Base-by-base conservation (phyloP, 2,329 filamentous ascomycete species). In the Lecanosticta acicola region DNA sequence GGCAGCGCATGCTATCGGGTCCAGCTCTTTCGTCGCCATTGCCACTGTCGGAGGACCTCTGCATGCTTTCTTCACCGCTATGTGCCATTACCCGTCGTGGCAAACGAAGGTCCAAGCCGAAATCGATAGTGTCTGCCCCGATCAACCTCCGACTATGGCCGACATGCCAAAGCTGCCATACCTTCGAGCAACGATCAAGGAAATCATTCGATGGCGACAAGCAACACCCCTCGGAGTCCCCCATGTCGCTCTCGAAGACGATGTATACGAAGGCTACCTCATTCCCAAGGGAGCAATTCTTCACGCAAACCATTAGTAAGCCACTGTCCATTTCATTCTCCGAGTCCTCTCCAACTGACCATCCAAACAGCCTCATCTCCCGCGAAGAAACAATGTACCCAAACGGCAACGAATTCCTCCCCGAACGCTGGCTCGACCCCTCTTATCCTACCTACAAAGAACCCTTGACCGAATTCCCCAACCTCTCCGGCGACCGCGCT, bases 171-270 rank as follows among this genome's bases (percentile, higher is more conserved):
- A 60, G 9, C 50, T 66, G n/a, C 63, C 62, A 4, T 54, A 54
- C 19, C 54, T 67, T 10, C 58, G 61, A 26, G 59, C 62, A 13
- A 61, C 59, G 32, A 57, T 65, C 42, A 66, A 65, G 49, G 65
- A 67, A 39, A 55, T 59, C 10, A 45, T 66, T 2, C 57, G 64
- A 32, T 66, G 64, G 64, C 49, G 61, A 24, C 61, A 64, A 39
- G 53, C 61, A 3, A 64, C 59, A 19, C 60, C 60, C 32, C 75
- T 79, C 18, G 65, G 65, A 32, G 63, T 66, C 5, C 62, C 63
- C 3, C 65, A 67, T 50, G 59, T 61, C 3, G 56, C 58, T 1
- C 57, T 63, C 17, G 61, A 65, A 41, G 65, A 68, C 32, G 61
- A 66, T 47, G 58, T 64, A 40, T 67, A 67, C 51, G 59, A 64